phyloP scores from a whole-genome alignment of 2,329 filamentous ascomycete genomes.

The Beauveria caledonica region DNA sequence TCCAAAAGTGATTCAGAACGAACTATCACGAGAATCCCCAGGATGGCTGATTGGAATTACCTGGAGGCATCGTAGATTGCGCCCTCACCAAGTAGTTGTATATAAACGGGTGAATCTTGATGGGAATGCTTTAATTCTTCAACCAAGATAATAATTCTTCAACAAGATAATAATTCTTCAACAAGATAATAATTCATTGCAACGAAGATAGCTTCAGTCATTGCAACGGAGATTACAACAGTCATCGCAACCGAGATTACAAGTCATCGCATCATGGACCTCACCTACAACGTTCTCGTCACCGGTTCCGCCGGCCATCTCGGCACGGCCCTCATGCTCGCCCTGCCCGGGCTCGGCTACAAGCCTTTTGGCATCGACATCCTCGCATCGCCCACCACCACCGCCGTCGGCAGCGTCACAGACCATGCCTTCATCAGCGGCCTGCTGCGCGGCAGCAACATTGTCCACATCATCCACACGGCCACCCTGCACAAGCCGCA shows the following conservation, averaged over 20 bases:
- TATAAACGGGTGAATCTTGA: too few relatives aligned
- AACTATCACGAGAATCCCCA: too few relatives aligned
- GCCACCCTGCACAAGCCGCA: constrained; percentile 42
- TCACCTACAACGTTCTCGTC: constrained; percentile 30
- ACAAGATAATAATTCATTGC: neutral
- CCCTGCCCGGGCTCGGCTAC: constrained; percentile 30
- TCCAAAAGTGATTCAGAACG: too few relatives aligned
- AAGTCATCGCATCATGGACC: neutral
- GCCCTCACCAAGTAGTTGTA: too few relatives aligned
- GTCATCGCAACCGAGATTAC: neutral
- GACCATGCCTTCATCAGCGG: constrained; percentile 25
- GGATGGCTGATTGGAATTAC: too few relatives aligned
- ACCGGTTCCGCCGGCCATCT: constrained; percentile 40
- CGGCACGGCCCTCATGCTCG: constrained; percentile 36
- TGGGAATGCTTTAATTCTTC: too few relatives aligned
- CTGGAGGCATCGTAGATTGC: too few relatives aligned
- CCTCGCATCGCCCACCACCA: constrained; percentile 28
- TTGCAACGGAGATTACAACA: too few relatives aligned
- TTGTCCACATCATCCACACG: constrained; percentile 33
- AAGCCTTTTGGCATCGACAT: constrained; percentile 37
- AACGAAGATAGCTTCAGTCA: too few relatives aligned
- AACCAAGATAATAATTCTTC: neutral
- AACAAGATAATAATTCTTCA: neutral
- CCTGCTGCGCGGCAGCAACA: constrained; percentile 24
- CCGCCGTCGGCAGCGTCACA: constrained; percentile 27